These are phyloP conservation scores for Penicillium cataractarum DNA, from an alignment of 495 filamentous ascomycete species.

Conservation along the genomic window DNA sequence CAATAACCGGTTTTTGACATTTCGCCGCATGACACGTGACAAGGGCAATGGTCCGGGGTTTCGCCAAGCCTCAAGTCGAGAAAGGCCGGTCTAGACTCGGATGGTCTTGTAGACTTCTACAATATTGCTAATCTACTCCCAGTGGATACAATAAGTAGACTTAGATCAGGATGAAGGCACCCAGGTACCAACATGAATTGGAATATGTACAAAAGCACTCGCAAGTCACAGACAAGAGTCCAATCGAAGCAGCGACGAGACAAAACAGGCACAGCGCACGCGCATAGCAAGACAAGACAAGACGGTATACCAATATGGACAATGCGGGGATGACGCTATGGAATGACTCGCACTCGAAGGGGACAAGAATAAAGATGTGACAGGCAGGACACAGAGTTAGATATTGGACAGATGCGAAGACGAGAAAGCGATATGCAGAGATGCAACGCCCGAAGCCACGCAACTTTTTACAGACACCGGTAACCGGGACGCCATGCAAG, in stretches of 20 bases:
- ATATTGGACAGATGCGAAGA: slow-evolving; percentile 13
- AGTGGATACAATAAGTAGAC: not conserved
- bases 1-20: not conserved
- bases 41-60: not conserved
- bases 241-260: not conserved
- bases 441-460: slow-evolving; percentile 20
- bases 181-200: slow-evolving; percentile 1
- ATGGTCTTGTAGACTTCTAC: too few relatives aligned
- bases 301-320: slow-evolving; percentile 4
- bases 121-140: not conserved
- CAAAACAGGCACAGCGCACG: slow-evolving; percentile 3
- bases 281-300: not conserved
- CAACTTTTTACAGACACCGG: slow-evolving; percentile 21
- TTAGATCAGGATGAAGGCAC: too few relatives aligned
- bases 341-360: slow-evolving; percentile 25
- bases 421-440: slow-evolving; percentile 8
- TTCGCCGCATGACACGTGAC: not conserved
- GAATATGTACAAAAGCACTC: slow-evolving; percentile 1
- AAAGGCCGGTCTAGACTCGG: not conserved
- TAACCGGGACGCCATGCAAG: slow-evolving; percentile 27
- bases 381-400: not conserved
- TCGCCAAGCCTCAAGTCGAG: not conserved
- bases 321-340: slow-evolving; percentile 24
- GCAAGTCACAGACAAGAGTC: slow-evolving; percentile 5
- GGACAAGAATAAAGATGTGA: slow-evolving; percentile 1